These are phyloP conservation scores for Talinum fruticosum DNA, from an alignment of 148 eudicot genomes.

Conservation along the genomic window DNA sequence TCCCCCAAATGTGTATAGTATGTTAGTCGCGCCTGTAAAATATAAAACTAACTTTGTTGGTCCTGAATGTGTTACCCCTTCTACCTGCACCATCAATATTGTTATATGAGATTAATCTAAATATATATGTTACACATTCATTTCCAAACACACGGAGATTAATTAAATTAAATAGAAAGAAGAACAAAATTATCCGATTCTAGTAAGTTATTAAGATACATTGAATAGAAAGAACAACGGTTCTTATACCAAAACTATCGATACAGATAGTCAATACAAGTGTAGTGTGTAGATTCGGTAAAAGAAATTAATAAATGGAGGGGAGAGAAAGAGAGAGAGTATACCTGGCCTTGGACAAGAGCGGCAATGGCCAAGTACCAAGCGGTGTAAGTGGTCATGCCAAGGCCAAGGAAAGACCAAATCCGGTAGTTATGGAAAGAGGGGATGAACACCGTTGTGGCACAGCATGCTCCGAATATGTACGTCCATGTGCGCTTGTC, in stretches of 20 bases:
- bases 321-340: not conserved
- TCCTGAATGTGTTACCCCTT: constrained; percentile 59
- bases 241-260: too few species aligned
- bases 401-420: constrained; percentile 95
- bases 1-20: constrained; percentile 87
- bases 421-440: constrained; percentile 94
- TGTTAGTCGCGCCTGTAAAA: constrained; percentile 93
- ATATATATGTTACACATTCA: too few species aligned
- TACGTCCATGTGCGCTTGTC: constrained; percentile 99
- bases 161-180: too few species aligned
- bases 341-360: constrained; percentile 74
- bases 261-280: too few species aligned
- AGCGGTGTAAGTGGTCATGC: constrained; percentile 97
- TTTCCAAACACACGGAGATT: too few species aligned
- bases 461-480: constrained; percentile 98
- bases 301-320: too few species aligned
- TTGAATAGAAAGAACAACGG: too few species aligned
- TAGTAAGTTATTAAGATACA: too few species aligned
- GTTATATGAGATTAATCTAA: too few species aligned
- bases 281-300: too few species aligned
- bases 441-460: constrained; percentile 63
- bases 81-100: constrained; percentile 38
- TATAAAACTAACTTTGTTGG: constrained; percentile 70
- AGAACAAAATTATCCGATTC: too few species aligned
- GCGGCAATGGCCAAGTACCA: constrained; percentile 91